phyloP scores from a whole-genome alignment of 257 asterid genomes.

The Schizonepeta tenuifolia region DNA sequence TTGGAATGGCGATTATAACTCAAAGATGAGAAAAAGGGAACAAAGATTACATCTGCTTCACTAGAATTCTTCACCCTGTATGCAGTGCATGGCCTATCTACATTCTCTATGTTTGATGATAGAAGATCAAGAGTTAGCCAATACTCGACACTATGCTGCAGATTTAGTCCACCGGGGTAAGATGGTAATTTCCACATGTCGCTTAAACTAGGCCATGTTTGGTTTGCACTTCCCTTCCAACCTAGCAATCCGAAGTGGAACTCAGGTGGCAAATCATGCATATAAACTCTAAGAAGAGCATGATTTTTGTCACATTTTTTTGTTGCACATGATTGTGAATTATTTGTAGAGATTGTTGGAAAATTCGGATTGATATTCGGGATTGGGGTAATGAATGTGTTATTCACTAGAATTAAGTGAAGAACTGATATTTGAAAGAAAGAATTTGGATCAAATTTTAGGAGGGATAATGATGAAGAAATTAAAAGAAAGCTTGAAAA shows the following conservation, averaged over 20 bases:
- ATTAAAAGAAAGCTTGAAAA: constrained; percentile 60
- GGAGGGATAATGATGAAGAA: constrained; percentile 55
- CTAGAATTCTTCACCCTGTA: constrained; percentile 54
- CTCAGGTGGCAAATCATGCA: constrained; percentile 75
- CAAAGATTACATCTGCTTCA: constrained; percentile 67
- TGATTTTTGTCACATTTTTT: constrained; percentile 43
- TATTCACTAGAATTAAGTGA: constrained; percentile 41
- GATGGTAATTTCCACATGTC: constrained; percentile 47
- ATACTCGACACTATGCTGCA: constrained; percentile 76
- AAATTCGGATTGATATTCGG: constrained; percentile 2
- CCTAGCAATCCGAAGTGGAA: constrained; percentile 82
- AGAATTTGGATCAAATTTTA: constrained; percentile 45
- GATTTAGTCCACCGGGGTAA: constrained; percentile 79
- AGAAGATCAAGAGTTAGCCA: constrained; percentile 89
- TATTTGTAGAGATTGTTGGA: background rate
- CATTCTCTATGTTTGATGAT: constrained; percentile 49
- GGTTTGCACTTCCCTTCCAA: constrained; percentile 49
- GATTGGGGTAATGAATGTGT: constrained; percentile 38
- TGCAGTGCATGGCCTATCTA: constrained; percentile 62
- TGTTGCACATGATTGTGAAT: background rate
- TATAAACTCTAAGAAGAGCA: constrained; percentile 67
- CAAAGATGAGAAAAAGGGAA: constrained; percentile 79
- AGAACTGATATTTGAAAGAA: constrained; percentile 45
- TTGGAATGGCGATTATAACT: constrained; percentile 74
- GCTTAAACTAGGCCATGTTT: constrained; percentile 66